phyloP scores from a whole-genome alignment of 768 basidiomycete species.

The Cyclocybe aegerita region DNA sequence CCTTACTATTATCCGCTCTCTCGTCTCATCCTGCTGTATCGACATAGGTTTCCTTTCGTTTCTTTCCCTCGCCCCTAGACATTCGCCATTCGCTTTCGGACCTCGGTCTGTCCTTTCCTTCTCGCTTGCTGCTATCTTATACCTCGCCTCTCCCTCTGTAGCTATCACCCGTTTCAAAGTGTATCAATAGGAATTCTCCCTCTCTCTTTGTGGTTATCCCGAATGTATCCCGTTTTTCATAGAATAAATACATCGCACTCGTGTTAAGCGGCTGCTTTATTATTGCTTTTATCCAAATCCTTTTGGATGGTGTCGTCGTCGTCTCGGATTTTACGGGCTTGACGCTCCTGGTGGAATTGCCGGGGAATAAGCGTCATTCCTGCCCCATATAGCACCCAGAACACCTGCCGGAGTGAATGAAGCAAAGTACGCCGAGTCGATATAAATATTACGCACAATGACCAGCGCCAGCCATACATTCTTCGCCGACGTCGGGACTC shows the following conservation, averaged over 20 bases:
- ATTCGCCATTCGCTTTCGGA: conserved; percentile 9
- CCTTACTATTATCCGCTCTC: conserved; percentile 7
- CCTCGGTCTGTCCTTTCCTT: conserved; percentile 5
- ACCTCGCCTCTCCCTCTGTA: conserved; percentile 4
- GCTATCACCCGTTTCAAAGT: conserved; percentile 8
- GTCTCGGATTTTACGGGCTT: conserved; percentile 16
- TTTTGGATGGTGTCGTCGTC: conserved; percentile 15
- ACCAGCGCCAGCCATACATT: conserved; percentile 47
- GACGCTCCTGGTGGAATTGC: conserved; percentile 41
- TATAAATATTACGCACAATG: conserved; percentile 24
- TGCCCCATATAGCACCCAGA: conserved; percentile 44
- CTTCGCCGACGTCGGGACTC: conserved; percentile 37
- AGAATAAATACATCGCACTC: conserved; percentile 7
- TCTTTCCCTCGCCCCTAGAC: conserved; percentile 1
- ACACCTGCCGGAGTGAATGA: conserved; percentile 29
- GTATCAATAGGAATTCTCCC: conserved; percentile 19
- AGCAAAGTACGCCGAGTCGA: too few species aligned
- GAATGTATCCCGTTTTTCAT: conserved; percentile 21
- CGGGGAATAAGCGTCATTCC: conserved; percentile 45
- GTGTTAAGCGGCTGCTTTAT: not conserved
- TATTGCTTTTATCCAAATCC: conserved; percentile 5
- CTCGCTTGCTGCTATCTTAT: conserved; percentile 8
- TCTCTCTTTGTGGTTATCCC: not conserved
- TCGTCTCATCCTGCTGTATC: conserved; percentile 19
- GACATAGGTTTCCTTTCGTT: conserved; percentile 11